phyloP scores from a whole-genome alignment of 495 filamentous ascomycete species.

The Daldinia childiae region DNA sequence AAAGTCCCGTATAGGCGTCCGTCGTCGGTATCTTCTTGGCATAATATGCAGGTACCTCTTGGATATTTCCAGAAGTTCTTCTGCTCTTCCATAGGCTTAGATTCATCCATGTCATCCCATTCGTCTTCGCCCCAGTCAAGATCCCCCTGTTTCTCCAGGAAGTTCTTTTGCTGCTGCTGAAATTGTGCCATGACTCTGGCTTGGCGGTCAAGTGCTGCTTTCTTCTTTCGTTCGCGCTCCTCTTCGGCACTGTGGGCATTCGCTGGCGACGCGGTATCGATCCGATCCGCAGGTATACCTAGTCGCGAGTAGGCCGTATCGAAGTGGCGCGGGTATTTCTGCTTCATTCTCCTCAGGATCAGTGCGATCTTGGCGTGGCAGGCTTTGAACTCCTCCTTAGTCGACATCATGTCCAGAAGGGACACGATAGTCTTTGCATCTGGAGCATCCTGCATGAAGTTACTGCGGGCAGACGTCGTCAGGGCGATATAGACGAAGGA shows the following conservation, averaged over 20 bases:
- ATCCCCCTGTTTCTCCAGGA: conserved; percentile 83
- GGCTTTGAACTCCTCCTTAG: conserved; percentile 75
- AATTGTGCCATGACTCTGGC: conserved; percentile 96
- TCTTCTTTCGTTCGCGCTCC: conserved; percentile 86
- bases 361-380: conserved; percentile 86
- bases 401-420: conserved; percentile 76
- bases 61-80: conserved; percentile 91
- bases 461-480: conserved; percentile 65
- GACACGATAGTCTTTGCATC: conserved; percentile 74
- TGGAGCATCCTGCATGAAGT: conserved; percentile 59
- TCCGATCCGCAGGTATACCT: conserved; percentile 62
- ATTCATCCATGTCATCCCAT: conserved; percentile 67
- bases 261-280: conserved; percentile 63
- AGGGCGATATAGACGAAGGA: conserved; percentile 79
- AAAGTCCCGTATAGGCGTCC: conserved; percentile 90
- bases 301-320: conserved; percentile 64
- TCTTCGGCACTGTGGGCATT: conserved; percentile 66
- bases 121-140: conserved; percentile 87
- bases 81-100: conserved; percentile 64
- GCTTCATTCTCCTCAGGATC: conserved; percentile 86
- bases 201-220: conserved; percentile 85
- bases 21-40: conserved; percentile 95
- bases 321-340: conserved; percentile 77
- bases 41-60: conserved; percentile 92
- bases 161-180: conserved; percentile 94